Evolutionary conservation across 2,329 filamentous ascomycete genomes (phyloP).

Genomic region (Colletotrichum sp.): DNA sequence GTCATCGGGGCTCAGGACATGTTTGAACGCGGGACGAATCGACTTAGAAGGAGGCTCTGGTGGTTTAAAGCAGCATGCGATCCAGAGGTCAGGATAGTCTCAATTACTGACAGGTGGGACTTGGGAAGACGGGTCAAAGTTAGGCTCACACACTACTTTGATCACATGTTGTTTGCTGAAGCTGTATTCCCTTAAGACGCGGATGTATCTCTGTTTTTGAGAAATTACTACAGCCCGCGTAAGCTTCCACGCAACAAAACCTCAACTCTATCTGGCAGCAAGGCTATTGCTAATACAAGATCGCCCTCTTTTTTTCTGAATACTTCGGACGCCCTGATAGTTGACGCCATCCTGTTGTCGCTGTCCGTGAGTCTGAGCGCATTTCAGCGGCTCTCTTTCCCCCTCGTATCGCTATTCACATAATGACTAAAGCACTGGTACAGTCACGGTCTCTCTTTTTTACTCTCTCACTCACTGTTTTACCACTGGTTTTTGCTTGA

Average conservation of each 20-base stretch:
- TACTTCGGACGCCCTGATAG: background rate
- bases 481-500: background rate
- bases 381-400: background rate
- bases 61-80: background rate
- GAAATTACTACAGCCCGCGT: background rate
- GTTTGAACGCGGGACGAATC: background rate
- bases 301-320: background rate
- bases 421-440: background rate
- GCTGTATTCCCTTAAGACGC: background rate
- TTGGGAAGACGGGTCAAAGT: background rate
- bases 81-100: background rate
- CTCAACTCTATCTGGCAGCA: background rate
- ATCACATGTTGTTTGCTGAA: background rate
- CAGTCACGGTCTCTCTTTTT: background rate
- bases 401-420: background rate
- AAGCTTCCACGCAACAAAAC: background rate
- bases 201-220: background rate
- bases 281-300: background rate
- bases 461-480: background rate
- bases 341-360: background rate
- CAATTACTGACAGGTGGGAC: background rate
- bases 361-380: background rate
- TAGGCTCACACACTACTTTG: background rate
- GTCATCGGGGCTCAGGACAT: background rate
- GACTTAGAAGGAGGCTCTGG: background rate